A percentile compares a stretch with the other conserved stretches of the same genome.
Conservation (phyloP, 768 basidiomycete genomes). For the Porphyrellus cyaneotinctus region DNA sequence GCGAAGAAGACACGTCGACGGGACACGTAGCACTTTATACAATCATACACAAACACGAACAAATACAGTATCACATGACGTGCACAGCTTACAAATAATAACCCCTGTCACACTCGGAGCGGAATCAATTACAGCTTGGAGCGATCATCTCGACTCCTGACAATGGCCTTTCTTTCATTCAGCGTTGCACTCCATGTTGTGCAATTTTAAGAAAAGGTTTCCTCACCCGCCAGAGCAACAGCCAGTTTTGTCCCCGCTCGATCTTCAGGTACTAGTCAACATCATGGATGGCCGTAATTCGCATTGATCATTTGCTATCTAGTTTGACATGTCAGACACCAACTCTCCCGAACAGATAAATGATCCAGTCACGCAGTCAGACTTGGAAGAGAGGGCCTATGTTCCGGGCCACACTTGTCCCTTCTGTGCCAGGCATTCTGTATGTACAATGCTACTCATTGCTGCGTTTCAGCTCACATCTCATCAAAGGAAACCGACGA, state of each 20-base stretch:
- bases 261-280: not conserved
- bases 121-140: no score
- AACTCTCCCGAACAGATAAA: not conserved
- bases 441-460: not conserved
- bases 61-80: no score
- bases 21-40: constrained; percentile 33
- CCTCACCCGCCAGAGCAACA: not conserved
- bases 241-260: not conserved
- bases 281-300: not conserved
- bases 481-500: constrained; percentile 5
- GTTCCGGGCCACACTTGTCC: not conserved
- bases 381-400: not conserved
- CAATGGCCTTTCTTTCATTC: not conserved
- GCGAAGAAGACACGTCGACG: constrained; percentile 22
- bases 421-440: not conserved
- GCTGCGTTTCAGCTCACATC: constrained; percentile 5
- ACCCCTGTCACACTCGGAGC: no score
- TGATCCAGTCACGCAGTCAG: not conserved
- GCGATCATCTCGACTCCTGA: constrained; percentile 7
- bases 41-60: constrained; percentile 22
- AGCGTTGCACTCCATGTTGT: constrained; percentile 5
- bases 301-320: not conserved
- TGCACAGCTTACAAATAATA: no score
- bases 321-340: not conserved
- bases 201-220: constrained; percentile 11